Evolutionary conservation across 768 basidiomycete species (phyloP).

Genomic region (Leccinum ochraceum): DNA sequence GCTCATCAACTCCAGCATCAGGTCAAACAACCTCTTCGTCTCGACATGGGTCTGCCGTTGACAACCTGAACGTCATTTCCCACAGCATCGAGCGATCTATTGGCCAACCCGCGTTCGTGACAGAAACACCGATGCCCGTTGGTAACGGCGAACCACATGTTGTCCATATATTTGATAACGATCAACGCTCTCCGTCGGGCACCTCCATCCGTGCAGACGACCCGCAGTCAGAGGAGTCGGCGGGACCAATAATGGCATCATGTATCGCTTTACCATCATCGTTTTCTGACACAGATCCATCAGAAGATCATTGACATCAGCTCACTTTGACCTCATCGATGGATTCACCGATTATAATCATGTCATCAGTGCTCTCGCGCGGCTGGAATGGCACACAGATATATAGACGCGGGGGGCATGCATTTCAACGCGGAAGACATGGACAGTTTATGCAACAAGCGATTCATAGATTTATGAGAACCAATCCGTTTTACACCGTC

Average conservation of each 20-base stretch:
- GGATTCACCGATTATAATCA: constrained; percentile 15
- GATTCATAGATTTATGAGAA: constrained; percentile 28
- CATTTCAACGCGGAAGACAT: constrained; percentile 18
- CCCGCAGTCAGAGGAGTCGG: constrained; percentile 9
- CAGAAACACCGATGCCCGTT: constrained; percentile 5
- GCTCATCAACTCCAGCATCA: constrained; percentile 35
- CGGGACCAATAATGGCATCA: constrained; percentile 21
- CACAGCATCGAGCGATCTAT: constrained; percentile 30
- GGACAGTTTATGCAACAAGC: constrained; percentile 21
- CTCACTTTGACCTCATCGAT: constrained; percentile 46
- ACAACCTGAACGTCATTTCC: constrained; percentile 27
- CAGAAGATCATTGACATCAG: constrained; percentile 37
- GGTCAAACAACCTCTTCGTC: constrained; percentile 37
- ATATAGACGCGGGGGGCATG: constrained; percentile 18
- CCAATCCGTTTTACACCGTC: constrained; percentile 17
- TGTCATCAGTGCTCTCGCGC: constrained; percentile 8
- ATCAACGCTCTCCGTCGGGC: constrained; percentile 13
- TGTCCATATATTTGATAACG: constrained; percentile 10
- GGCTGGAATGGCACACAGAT: constrained; percentile 12
- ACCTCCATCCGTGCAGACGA: constrained; percentile 7
- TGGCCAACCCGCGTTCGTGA: constrained; percentile 21
- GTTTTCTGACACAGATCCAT: constrained; percentile 24
- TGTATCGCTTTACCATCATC: constrained; percentile 29
- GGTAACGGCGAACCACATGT: constrained; percentile 14
- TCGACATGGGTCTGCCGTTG: constrained; percentile 27